Conservation (phyloP, 179 eudicot genomes). For the Actinidia polygama region DNA sequence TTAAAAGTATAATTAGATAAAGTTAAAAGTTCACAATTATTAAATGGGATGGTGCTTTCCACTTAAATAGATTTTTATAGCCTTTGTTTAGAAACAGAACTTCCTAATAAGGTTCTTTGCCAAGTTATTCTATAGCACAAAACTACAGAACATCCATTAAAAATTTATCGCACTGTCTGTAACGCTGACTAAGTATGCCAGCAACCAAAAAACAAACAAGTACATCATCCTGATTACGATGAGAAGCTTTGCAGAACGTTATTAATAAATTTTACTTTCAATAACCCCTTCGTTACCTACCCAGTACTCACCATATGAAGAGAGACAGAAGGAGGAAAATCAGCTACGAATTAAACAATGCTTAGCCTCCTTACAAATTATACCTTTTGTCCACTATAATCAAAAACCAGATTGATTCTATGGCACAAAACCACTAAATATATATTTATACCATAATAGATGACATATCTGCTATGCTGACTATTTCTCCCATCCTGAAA, state of each 20-base stretch:
- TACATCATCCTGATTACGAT: neutral
- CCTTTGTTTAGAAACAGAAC: neutral
- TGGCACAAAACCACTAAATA: neutral
- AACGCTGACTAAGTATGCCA: neutral
- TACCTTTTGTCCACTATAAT: no score
- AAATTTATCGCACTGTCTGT: no score
- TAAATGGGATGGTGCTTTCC: neutral
- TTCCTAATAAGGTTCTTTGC: neutral
- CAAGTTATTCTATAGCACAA: neutral
- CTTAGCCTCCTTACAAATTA: no score
- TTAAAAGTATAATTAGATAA: neutral
- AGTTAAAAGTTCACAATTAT: neutral
- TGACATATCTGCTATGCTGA: neutral
- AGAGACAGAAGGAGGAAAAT: neutral
- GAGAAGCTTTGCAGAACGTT: no score
- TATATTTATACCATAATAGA: neutral
- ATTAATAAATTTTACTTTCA: neutral
- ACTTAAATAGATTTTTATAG: neutral
- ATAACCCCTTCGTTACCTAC: neutral
- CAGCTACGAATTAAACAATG: neutral
- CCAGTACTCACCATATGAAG: neutral
- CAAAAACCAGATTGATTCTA: neutral
- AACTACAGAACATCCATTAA: neutral
- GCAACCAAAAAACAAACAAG: neutral
- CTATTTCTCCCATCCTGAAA: neutral